These are phyloP conservation scores for Trichoderma simmonsii DNA, from an alignment of 2,329 filamentous ascomycete genomes.

Conservation along the genomic window DNA sequence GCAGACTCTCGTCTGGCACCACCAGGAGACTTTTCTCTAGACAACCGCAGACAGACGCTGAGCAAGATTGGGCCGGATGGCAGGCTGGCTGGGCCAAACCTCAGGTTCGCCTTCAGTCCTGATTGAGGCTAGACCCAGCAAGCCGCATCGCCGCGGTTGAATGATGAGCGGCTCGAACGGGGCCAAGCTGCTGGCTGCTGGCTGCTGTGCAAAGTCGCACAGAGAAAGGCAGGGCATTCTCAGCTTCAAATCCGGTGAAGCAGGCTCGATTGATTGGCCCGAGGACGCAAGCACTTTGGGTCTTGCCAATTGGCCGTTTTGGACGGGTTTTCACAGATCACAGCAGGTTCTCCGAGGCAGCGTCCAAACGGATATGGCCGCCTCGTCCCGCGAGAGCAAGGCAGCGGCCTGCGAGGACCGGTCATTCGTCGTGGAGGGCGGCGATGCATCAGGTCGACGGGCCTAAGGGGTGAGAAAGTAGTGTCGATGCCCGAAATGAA, in stretches of 20 bases:
- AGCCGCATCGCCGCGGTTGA: constrained; percentile 8
- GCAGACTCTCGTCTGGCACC: background rate
- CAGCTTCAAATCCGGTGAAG: constrained; percentile 12
- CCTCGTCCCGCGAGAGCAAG: constrained; percentile 8
- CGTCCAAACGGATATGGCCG: constrained; percentile 7
- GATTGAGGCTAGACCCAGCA: background rate
- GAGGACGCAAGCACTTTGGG: background rate
- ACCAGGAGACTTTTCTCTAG: constrained; percentile 5
- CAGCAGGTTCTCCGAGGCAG: constrained; percentile 6
- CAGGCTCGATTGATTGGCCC: constrained; percentile 2
- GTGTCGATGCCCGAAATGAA: constrained; percentile 21
- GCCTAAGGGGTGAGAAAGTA: constrained; percentile 17
- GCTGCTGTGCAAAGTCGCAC: constrained; percentile 1
- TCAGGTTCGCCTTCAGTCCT: constrained; percentile 6
- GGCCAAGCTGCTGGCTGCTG: background rate
- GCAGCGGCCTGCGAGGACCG: background rate
- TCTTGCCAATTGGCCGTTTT: constrained; percentile 11
- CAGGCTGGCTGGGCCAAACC: background rate
- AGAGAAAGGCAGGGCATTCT: constrained; percentile 3
- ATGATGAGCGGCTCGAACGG: constrained; percentile 1
- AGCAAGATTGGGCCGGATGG: constrained; percentile 3
- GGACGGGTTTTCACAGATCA: constrained; percentile 7
- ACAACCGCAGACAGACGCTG: background rate
- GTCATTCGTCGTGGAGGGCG: constrained; percentile 8
- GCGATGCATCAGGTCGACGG: constrained; percentile 3